phyloP scores from a whole-genome alignment of 305 asterid species.

The Solanum aculeatissimum region DNA sequence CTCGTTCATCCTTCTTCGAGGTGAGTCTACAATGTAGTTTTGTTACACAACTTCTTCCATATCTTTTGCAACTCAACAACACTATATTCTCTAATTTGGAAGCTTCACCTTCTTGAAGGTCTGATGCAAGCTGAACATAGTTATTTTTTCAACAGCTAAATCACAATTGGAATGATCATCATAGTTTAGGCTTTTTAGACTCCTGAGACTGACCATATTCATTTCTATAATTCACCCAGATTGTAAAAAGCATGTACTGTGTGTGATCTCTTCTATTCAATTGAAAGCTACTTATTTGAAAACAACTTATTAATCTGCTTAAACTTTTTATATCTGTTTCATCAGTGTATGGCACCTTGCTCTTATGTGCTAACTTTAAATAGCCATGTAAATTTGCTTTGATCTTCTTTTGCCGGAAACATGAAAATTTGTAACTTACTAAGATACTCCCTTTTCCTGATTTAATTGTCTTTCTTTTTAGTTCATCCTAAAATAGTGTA shows the following conservation, averaged over 20 bases:
- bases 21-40: conserved; percentile 16
- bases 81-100: background rate
- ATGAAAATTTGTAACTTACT: background rate
- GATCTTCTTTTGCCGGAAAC: background rate
- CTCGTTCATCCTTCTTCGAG: conserved; percentile 48
- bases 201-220: background rate
- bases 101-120: background rate
- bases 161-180: background rate
- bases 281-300: background rate
- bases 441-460: background rate
- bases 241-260: background rate
- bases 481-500: background rate
- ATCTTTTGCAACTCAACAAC: background rate
- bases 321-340: background rate
- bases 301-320: background rate
- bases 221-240: background rate
- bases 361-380: background rate
- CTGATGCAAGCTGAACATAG: background rate
- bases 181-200: background rate
- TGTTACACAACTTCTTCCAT: background rate
- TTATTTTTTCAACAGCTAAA: background rate
- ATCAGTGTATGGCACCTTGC: background rate
- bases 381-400: background rate
- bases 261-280: background rate
- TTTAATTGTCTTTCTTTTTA: background rate